Conservation (phyloP, 805 yeast species). For the Torulaspora indica region DNA sequence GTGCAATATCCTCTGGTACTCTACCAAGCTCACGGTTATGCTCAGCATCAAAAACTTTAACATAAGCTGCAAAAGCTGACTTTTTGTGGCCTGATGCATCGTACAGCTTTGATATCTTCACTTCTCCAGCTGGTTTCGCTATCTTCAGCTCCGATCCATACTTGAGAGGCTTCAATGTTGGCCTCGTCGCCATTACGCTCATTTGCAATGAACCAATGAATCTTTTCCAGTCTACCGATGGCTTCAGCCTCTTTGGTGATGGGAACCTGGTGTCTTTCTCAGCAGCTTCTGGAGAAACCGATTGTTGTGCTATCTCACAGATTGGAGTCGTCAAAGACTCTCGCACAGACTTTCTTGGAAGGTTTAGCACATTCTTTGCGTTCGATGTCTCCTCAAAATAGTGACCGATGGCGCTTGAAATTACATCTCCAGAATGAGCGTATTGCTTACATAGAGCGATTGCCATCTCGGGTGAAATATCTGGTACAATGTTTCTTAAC, state of each 20-base stretch:
- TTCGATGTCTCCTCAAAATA: conserved; percentile 34
- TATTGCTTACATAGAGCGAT: conserved; percentile 30
- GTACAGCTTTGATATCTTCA: conserved; percentile 19
- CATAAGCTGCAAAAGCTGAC: conserved; percentile 31
- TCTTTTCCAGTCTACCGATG: conserved; percentile 35
- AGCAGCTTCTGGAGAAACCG: conserved; percentile 7
- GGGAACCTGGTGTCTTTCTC: conserved; percentile 3
- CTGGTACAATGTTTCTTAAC: conserved; percentile 37
- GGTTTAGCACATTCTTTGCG: background rate
- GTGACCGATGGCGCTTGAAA: conserved; percentile 40
- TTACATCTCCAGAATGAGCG: conserved; percentile 25
- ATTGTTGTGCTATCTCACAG: background rate
- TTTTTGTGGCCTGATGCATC: conserved; percentile 25
- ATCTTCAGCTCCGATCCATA: conserved; percentile 44
- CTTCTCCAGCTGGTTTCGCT: conserved; percentile 34
- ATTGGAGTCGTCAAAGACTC: background rate
- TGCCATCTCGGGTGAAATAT: conserved; percentile 25
- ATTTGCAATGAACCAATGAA: conserved; percentile 59
- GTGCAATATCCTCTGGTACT: conserved; percentile 63
- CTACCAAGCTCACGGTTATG: conserved; percentile 64
- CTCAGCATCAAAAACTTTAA: conserved; percentile 32
- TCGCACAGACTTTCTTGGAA: background rate
- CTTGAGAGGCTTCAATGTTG: conserved; percentile 43
- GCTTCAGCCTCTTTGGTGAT: conserved; percentile 15
- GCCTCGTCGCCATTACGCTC: conserved; percentile 70